phyloP scores from a whole-genome alignment of 371 early-diverging fungal genomes.

The Circinella umbellata region DNA sequence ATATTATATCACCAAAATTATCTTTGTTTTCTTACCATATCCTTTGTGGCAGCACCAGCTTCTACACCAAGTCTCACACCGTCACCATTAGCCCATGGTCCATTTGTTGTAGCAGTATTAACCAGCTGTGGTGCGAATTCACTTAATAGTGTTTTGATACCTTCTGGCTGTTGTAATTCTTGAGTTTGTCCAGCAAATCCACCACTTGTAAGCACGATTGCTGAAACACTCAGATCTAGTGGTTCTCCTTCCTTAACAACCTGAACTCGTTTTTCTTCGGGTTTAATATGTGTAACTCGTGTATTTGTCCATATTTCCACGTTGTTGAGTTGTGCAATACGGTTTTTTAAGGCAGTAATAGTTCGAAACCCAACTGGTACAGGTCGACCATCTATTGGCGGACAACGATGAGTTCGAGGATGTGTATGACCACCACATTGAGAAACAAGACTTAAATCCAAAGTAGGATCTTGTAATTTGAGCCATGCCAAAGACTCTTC shows the following conservation, averaged over 20 bases:
- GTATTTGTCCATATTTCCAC: slow-evolving; percentile 52
- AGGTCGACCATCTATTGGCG: slow-evolving; percentile 57
- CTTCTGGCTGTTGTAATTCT: slow-evolving; percentile 22
- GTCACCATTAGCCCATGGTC: slow-evolving; percentile 84
- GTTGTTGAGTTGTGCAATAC: slow-evolving; percentile 29
- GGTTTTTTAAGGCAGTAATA: slow-evolving; percentile 49
- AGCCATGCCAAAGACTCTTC: slow-evolving; percentile 77
- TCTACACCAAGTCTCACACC: slow-evolving; percentile 72
- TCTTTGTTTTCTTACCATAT: slow-evolving; percentile 63
- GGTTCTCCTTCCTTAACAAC: slow-evolving; percentile 13
- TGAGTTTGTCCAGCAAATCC: slow-evolving; percentile 41
- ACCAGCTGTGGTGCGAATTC: slow-evolving; percentile 67
- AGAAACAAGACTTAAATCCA: slow-evolving; percentile 71
- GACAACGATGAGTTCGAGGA: slow-evolving; percentile 79
- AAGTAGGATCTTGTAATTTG: slow-evolving; percentile 33
- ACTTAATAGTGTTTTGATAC: slow-evolving; percentile 32
- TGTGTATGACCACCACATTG: slow-evolving; percentile 74
- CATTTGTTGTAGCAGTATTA: slow-evolving; percentile 82
- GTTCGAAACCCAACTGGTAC: slow-evolving; percentile 74
- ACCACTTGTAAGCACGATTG: slow-evolving; percentile 41
- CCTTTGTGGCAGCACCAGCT: slow-evolving; percentile 69
- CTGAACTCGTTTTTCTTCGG: slow-evolving; percentile 21
- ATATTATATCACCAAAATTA: background rate
- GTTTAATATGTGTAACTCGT: slow-evolving; percentile 34
- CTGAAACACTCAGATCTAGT: slow-evolving; percentile 23